Evolutionary conservation across 2,329 filamentous ascomycete genomes (phyloP).

Genomic region (Gremmenia infestans): DNA sequence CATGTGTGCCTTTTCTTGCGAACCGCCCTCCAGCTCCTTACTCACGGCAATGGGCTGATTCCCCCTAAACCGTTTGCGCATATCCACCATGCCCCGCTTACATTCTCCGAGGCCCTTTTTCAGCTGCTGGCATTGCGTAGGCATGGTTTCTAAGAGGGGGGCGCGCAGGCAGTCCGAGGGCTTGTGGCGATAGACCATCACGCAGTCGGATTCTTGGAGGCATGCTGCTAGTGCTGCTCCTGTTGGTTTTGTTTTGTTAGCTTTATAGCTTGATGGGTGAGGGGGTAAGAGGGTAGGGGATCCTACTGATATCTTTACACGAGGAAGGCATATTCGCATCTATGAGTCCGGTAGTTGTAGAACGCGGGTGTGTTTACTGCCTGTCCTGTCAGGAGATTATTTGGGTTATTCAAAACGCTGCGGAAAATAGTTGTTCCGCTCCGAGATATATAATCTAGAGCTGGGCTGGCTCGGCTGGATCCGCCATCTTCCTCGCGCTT

Average conservation of each 20-base stretch:
- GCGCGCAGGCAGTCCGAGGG: constrained; percentile 83
- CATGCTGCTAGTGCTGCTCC: constrained; percentile 89
- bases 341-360: background rate
- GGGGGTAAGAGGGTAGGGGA: background rate
- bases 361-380: background rate
- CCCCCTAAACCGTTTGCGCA: constrained; percentile 96
- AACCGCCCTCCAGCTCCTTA: constrained; percentile 54
- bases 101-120: constrained; percentile 92
- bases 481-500: too few relatives aligned
- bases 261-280: constrained; percentile 7
- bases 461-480: too few relatives aligned
- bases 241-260: constrained; percentile 36
- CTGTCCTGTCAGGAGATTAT: background rate
- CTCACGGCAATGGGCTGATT: constrained; percentile 74
- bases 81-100: constrained; percentile 94
- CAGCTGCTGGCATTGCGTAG: constrained; percentile 84
- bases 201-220: constrained; percentile 93
- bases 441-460: background rate
- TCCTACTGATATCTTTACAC: constrained; percentile 91
- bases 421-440: background rate
- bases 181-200: constrained; percentile 84
- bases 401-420: background rate
- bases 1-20: constrained; percentile 51
- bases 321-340: constrained; percentile 72
- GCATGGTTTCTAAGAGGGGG: constrained; percentile 76